Base-by-base conservation (phyloP, 805 yeast genomes). In the Candida ulmi region DNA sequence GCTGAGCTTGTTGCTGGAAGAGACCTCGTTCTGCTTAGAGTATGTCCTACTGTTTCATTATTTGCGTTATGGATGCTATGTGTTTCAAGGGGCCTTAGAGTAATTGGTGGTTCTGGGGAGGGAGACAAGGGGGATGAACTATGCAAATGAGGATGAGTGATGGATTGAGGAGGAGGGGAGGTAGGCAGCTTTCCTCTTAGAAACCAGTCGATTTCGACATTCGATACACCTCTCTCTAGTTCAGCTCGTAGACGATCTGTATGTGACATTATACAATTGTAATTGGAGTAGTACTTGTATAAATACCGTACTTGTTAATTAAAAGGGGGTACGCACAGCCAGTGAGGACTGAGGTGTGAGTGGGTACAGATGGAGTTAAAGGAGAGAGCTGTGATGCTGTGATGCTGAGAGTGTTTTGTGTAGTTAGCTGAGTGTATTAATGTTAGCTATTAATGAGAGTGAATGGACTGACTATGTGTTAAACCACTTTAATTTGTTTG, bases 201-300 rank as follows among this genome's bases (percentile, higher is more conserved):
- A 41, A 74, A 65, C 80, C 80, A 74, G 48, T 72, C 75, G 17
- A 74, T 68, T 42, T 74, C 78, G 18, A 59, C 58, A 38, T 62
- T 65, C 25, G 62, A 57, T 25, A 71, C 65, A 5, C 68, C 72
- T 11, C 24, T 36, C 7, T 27, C 17, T n/a, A 18, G 5, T 23
- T 35, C 36, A 17, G 29, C 24, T 30, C 39, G 38, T 15, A 36
- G 33, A 17, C 19, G 15, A 16, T 36, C 38, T 26, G 11, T 26
- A 13, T 11, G 15, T n/a, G n/a, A n/a, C n/a, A n/a, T n/a, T n/a
- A n/a, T n/a, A n/a, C n/a, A n/a, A n/a, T n/a, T n/a, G n/a, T n/a
- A n/a, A n/a, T n/a, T n/a, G n/a, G n/a, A n/a, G n/a, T n/a, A n/a
- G n/a, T n/a, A n/a, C n/a, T n/a, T n/a, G n/a, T n/a, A n/a, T n/a